Percentiles rank a stretch among this genome's conserved stretches.
phyloP scores from a whole-genome alignment of 1,284 basidiomycete genomes.

The Cutaneotrichosporon arboriforme region DNA sequence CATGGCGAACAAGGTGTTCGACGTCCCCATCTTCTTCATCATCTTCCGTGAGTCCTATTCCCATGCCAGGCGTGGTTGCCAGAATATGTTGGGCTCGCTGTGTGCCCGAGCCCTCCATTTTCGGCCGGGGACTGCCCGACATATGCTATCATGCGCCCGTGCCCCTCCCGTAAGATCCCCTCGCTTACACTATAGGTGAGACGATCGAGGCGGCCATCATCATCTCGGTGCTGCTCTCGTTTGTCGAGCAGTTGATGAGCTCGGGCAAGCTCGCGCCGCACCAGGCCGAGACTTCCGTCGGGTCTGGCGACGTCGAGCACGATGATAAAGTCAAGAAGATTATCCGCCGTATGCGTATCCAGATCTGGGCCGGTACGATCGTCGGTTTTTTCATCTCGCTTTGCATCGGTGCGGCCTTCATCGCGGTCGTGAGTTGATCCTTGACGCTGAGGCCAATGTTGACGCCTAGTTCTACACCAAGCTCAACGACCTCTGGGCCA shows the following conservation, averaged over 20 bases:
- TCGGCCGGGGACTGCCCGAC: too few relatives aligned
- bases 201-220: slow-evolving; percentile 49
- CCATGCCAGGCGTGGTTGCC: too few relatives aligned
- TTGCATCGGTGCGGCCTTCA: slow-evolving; percentile 56
- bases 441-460: not conserved
- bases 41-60: slow-evolving; percentile 41
- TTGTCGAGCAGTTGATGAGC: slow-evolving; percentile 49
- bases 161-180: too few relatives aligned
- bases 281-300: slow-evolving; percentile 7
- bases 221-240: slow-evolving; percentile 49
- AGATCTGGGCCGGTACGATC: slow-evolving; percentile 75
- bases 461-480: slow-evolving; percentile 51
- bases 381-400: slow-evolving; percentile 70
- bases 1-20: slow-evolving; percentile 44
- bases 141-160: not conserved
- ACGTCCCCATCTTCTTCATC: slow-evolving; percentile 50
- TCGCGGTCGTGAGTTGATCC: slow-evolving; percentile 48
- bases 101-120: not conserved
- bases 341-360: slow-evolving; percentile 46
- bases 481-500: slow-evolving; percentile 53
- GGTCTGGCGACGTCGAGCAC: slow-evolving; percentile 6
- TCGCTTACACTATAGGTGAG: slow-evolving; percentile 31
- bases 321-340: slow-evolving; percentile 27
- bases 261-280: slow-evolving; percentile 28
- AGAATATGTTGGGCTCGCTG: not conserved